phyloP scores from a whole-genome alignment of 768 basidiomycete species.

The Cystofilobasidium bisporidii region DNA sequence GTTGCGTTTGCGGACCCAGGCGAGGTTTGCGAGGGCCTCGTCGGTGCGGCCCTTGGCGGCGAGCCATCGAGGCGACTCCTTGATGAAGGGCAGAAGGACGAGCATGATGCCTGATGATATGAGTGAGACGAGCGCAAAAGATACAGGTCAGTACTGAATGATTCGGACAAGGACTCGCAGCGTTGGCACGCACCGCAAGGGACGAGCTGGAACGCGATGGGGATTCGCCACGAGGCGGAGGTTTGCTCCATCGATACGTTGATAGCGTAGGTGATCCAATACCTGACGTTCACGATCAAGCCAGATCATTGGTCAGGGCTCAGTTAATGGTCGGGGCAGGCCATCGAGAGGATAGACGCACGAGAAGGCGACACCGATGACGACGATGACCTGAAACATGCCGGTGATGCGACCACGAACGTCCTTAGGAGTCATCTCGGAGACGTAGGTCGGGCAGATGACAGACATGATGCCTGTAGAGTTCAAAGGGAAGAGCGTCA shows the following conservation, averaged over 20 bases:
- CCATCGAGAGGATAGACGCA: neutral
- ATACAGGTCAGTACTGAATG: neutral
- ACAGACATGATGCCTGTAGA: conserved; percentile 51
- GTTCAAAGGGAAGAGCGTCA: neutral
- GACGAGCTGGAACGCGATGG: conserved; percentile 40
- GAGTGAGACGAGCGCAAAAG: neutral
- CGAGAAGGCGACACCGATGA: conserved; percentile 65
- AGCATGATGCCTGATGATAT: conserved; percentile 37
- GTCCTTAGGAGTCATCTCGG: conserved; percentile 77
- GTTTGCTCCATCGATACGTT: conserved; percentile 23
- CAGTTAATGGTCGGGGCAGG: neutral
- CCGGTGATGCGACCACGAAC: conserved; percentile 79
- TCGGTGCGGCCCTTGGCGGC: conserved; percentile 38
- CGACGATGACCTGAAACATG: conserved; percentile 59
- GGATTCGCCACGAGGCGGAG: conserved; percentile 26
- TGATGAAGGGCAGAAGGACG: conserved; percentile 31
- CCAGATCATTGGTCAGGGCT: no score
- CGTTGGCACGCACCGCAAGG: conserved; percentile 29
- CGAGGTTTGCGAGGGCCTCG: conserved; percentile 47
- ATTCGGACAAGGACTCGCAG: neutral
- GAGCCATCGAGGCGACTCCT: conserved; percentile 40
- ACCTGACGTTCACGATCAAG: no score
- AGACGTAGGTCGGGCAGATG: conserved; percentile 45
- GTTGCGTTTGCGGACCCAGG: conserved; percentile 40
- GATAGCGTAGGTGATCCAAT: conserved; percentile 26